Base-by-base conservation (phyloP, 2,329 filamentous ascomycete species). In the Scedosporium dehoogii region DNA sequence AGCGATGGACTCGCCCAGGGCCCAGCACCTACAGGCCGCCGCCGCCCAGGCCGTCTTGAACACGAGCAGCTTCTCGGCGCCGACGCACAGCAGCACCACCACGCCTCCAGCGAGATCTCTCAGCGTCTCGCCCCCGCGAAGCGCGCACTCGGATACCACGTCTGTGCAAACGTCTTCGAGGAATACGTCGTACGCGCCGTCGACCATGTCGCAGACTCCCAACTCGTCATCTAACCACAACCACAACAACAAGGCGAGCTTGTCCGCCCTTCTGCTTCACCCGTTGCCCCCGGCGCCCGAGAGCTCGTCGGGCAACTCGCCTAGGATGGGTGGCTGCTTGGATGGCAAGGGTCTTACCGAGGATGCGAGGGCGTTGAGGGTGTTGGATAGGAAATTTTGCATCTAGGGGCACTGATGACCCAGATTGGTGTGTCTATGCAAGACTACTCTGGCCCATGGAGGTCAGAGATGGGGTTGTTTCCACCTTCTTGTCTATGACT, bases 281-380 rank as follows among this genome's bases (percentile, higher is more conserved):
- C 59, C 58, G 29, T 78, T 78, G 1, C 73, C 77, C 1, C 69
- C 77, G 14, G 75, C 70, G 64, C 79, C 78, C 58, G 80, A 79
- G 70, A 75, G 76, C 55, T 29, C 55, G 25, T 25, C 46, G 4
- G 59, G 38, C 5, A 51, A 29, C 18, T 61, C 59, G 21, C 59
- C 59, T 2, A 60, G 59, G 27, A 14, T 44, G 57, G 29, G 14
- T 9, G 59, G 59, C 5, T 61, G 59, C 16, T 27, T 51, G 25
- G 59, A 61, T 42, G 27, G 55, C 10, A 61, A 55, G 59, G 27
- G 38, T n/a, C 23, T 61, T 27, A 55, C 59, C 18, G 87, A 90
- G 70, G 88, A 90, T 66, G 81, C 81, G 64, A 78, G 86, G 66
- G 86, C 86, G 1, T 72, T 90, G 56, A 80, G 85, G 65, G 85